Conservation (phyloP, 257 asterid genomes). For the Thymus quinquecostatus region DNA sequence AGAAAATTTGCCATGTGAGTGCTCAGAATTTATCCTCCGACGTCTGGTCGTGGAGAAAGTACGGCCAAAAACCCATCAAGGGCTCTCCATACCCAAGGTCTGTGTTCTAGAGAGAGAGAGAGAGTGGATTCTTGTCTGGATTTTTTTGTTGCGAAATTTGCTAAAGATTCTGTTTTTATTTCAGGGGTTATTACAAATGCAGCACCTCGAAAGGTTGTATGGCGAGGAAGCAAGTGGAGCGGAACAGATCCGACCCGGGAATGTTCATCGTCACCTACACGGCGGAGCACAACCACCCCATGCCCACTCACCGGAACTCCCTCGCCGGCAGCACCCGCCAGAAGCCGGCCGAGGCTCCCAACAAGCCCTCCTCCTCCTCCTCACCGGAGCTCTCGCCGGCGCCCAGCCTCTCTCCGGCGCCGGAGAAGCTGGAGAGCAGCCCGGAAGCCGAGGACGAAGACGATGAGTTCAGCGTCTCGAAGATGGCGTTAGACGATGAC, state of each 20-base stretch:
- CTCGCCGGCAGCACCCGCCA: constrained; percentile 88
- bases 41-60: constrained; percentile 96
- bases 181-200: constrained; percentile 94
- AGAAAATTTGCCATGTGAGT: constrained; percentile 76
- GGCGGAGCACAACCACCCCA: constrained; percentile 90
- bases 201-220: constrained; percentile 91
- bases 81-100: constrained; percentile 97
- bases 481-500: constrained; percentile 58
- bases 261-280: constrained; percentile 90
- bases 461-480: constrained; percentile 44
- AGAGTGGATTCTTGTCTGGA: neutral
- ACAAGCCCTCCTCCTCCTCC: constrained; percentile 43
- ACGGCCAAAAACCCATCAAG: constrained; percentile 95
- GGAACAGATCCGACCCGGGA: constrained; percentile 91
- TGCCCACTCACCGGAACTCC: constrained; percentile 90
- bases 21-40: constrained; percentile 85
- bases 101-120: constrained; percentile 1
- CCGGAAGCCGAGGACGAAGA: constrained; percentile 41
- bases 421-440: constrained; percentile 57
- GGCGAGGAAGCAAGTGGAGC: constrained; percentile 97
- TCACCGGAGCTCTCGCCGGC: constrained; percentile 53
- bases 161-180: neutral
- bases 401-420: constrained; percentile 42
- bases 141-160: neutral
- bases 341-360: constrained; percentile 46